These are phyloP conservation scores for Monosporascus ibericus DNA, from an alignment of 2,329 filamentous ascomycete genomes.

Conservation along the genomic window DNA sequence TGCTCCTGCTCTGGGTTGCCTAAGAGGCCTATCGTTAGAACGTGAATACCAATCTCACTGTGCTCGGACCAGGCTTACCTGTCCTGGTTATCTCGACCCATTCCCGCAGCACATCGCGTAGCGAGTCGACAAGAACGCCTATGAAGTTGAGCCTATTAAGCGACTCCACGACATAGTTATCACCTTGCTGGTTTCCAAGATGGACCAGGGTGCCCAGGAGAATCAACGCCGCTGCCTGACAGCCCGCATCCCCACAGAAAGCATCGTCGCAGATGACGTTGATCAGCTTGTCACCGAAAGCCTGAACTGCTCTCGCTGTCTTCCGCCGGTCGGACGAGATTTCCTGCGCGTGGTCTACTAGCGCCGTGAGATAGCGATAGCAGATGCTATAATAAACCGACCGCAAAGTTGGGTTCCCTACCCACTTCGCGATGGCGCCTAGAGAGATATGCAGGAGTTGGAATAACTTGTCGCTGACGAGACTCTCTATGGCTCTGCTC, in stretches of 20 bases:
- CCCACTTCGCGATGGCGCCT: conserved; percentile 68
- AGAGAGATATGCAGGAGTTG: conserved; percentile 87
- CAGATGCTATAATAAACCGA: conserved; percentile 88
- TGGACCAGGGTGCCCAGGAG: conserved; percentile 74
- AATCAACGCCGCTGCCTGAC: conserved; percentile 79
- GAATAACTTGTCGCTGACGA: conserved; percentile 83
- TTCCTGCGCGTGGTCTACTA: conserved; percentile 49
- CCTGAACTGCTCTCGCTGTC: conserved; percentile 64
- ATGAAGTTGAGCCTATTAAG: conserved; percentile 87
- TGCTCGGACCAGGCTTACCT: conserved; percentile 37
- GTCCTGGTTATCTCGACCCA: conserved; percentile 51
- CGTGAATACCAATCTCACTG: conserved; percentile 6
- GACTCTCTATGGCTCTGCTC: conserved; percentile 52
- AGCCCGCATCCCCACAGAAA: conserved; percentile 73
- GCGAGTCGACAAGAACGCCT: conserved; percentile 80
- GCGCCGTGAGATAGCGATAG: conserved; percentile 74
- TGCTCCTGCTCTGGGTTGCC: conserved; percentile 39
- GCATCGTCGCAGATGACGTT: conserved; percentile 91
- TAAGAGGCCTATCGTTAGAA: conserved; percentile 13
- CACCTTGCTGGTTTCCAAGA: conserved; percentile 65
- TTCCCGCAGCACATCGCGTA: conserved; percentile 71
- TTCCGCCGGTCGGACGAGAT: conserved; percentile 44
- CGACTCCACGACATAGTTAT: conserved; percentile 68
- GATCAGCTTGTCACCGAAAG: conserved; percentile 70
- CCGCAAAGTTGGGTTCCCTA: conserved; percentile 64